Conservation (phyloP, 208 protist genomes). For the Acanthamoeba pearcei region DNA sequence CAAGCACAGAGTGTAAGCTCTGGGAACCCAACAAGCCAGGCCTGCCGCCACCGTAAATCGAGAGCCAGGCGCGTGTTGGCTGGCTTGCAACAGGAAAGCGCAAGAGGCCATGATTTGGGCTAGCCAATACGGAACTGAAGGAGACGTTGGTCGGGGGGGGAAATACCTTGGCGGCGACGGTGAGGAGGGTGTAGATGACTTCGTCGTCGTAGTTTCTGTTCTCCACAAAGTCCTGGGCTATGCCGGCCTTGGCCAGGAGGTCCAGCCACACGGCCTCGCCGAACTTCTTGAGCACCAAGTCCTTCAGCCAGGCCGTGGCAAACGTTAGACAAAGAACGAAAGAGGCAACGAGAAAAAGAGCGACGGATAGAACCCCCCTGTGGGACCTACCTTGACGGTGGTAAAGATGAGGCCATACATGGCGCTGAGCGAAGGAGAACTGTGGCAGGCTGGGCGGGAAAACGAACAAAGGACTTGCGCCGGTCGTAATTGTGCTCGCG, state of each 20-base stretch:
- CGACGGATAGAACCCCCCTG: too few relatives aligned
- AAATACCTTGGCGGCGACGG: background rate
- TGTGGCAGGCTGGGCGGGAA: background rate
- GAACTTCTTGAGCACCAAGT: slow-evolving; percentile 66
- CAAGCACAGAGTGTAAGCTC: background rate
- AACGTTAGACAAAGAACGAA: background rate
- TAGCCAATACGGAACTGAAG: background rate
- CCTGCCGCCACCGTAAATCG: too few relatives aligned
- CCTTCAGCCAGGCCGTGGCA: background rate
- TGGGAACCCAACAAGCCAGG: background rate
- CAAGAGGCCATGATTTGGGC: background rate
- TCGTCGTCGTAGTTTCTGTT: slow-evolving; percentile 57
- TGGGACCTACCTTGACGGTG: slow-evolving; percentile 18
- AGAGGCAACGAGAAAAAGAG: background rate
- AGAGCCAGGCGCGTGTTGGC: background rate
- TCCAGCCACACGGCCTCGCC: slow-evolving; percentile 46
- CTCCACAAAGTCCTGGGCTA: slow-evolving; percentile 43
- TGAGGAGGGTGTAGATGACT: slow-evolving; percentile 34
- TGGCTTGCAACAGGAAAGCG: background rate
- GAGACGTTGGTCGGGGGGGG: background rate
- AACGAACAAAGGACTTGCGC: too few relatives aligned
- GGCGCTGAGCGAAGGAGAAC: too few relatives aligned
- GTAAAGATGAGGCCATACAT: slow-evolving; percentile 72
- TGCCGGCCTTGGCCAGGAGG: slow-evolving; percentile 32
- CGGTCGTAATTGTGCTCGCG: too few relatives aligned